These are phyloP conservation scores for Sporothrix sp. DNA, from an alignment of 2,329 filamentous ascomycete genomes.

Conservation along the genomic window DNA sequence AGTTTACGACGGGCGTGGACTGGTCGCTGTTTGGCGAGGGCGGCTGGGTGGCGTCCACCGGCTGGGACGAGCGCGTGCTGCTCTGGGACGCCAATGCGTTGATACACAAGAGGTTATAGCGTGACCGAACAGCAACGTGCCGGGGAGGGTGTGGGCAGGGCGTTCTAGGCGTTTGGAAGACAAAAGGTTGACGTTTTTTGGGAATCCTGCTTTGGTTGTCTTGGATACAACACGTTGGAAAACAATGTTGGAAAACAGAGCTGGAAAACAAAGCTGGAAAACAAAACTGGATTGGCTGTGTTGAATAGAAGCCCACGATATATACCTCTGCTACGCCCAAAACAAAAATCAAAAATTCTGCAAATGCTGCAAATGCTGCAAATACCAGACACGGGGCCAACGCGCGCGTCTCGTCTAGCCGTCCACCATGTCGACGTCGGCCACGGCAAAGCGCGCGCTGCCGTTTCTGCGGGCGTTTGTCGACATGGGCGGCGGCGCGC, in stretches of 20 bases:
- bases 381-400: not conserved
- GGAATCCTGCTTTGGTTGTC: too few relatives aligned
- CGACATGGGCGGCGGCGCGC: not conserved
- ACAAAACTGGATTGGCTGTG: too few relatives aligned
- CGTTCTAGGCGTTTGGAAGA: too few relatives aligned
- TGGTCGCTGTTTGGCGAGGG: constrained; percentile 96
- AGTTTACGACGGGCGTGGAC: constrained; percentile 92
- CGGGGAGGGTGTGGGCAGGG: not conserved
- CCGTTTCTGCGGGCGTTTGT: not conserved
- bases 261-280: too few relatives aligned
- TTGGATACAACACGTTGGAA: too few relatives aligned
- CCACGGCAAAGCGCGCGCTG: not conserved
- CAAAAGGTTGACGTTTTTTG: not conserved
- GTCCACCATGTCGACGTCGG: constrained; percentile 13
- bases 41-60: constrained; percentile 89
- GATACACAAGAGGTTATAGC: constrained; percentile 20
- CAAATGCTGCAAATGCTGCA: not conserved
- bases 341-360: too few relatives aligned
- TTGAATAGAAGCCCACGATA: too few relatives aligned
- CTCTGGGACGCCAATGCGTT: constrained; percentile 76
- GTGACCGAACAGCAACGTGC: too few relatives aligned
- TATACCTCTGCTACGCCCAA: too few relatives aligned
- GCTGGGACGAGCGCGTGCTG: constrained; percentile 86
- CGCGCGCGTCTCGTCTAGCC: not conserved
- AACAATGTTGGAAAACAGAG: too few relatives aligned